These are phyloP conservation scores for Saururus chinensis DNA, from an alignment of 164 flowering plant genomes.

Conservation along the genomic window DNA sequence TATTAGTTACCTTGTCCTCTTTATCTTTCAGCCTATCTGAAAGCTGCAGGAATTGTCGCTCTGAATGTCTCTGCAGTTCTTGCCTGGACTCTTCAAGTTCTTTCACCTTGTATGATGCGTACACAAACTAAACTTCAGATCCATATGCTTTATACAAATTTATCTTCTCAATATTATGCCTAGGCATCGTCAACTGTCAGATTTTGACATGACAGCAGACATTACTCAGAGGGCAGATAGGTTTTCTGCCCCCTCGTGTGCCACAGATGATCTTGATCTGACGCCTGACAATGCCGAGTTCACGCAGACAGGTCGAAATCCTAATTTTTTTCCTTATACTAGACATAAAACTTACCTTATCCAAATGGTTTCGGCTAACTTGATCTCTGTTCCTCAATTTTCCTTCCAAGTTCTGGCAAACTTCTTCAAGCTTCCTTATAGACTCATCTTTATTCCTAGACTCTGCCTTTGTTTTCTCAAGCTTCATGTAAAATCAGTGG, in stretches of 20 bases:
- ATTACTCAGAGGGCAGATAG: too few species aligned
- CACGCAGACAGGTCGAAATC: too few species aligned
- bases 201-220: too few species aligned
- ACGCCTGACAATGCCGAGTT: too few species aligned
- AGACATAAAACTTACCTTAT: conserved; percentile 21
- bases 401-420: conserved; percentile 47
- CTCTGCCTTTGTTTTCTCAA: conserved; percentile 68
- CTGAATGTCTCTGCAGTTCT: conserved; percentile 38
- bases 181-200: too few species aligned
- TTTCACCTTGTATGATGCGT: conserved; percentile 22
- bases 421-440: conserved; percentile 57
- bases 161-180: too few species aligned
- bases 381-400: conserved; percentile 64
- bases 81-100: conserved; percentile 57
- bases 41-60: conserved; percentile 49
- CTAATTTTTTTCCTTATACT: too few species aligned
- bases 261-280: too few species aligned
- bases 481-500: conserved; percentile 22
- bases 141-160: background rate
- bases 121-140: background rate
- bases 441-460: conserved; percentile 61
- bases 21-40: conserved; percentile 50
- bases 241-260: too few species aligned
- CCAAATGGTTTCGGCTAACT: conserved; percentile 42
- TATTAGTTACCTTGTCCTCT: conserved; percentile 39